These are phyloP conservation scores for Mariannaea elegans DNA, from an alignment of 2,329 filamentous ascomycete genomes.

Conservation along the genomic window DNA sequence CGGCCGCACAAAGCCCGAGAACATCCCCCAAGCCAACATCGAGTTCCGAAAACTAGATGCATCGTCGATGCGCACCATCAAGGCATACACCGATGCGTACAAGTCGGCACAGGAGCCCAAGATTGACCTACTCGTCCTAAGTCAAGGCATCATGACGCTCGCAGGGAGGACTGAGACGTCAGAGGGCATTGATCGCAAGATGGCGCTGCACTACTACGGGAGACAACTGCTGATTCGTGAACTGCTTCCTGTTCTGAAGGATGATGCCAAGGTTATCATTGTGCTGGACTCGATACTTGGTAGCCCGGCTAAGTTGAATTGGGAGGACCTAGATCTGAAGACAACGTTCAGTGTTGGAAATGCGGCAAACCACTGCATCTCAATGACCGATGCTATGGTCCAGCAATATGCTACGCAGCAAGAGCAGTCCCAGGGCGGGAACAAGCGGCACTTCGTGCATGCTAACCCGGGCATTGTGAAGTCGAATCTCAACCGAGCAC, in stretches of 20 bases:
- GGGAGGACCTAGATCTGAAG: slow-evolving; percentile 52
- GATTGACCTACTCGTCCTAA: slow-evolving; percentile 51
- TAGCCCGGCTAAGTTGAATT: slow-evolving; percentile 45
- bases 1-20: slow-evolving; percentile 43
- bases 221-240: slow-evolving; percentile 53
- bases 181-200: slow-evolving; percentile 56
- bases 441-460: slow-evolving; percentile 49
- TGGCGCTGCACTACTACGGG: slow-evolving; percentile 56
- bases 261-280: slow-evolving; percentile 49
- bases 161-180: slow-evolving; percentile 50
- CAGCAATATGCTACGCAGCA: slow-evolving; percentile 45
- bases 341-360: slow-evolving; percentile 43
- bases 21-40: slow-evolving; percentile 44
- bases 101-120: slow-evolving; percentile 37
- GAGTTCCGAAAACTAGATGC: slow-evolving; percentile 45
- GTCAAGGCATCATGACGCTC: slow-evolving; percentile 48
- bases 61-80: slow-evolving; percentile 46
- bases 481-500: slow-evolving; percentile 39
- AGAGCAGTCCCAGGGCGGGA: slow-evolving; percentile 17
- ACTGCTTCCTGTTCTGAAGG: slow-evolving; percentile 48
- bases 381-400: slow-evolving; percentile 51
- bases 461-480: slow-evolving; percentile 51
- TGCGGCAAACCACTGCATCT: slow-evolving; percentile 48
- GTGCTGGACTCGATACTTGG: slow-evolving; percentile 47
- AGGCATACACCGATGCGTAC: slow-evolving; percentile 42